A percentile compares a stretch with the other conserved stretches of the same genome.
phyloP scores from a whole-genome alignment of 257 asterid species.

The Cynanchum wilfordii region DNA sequence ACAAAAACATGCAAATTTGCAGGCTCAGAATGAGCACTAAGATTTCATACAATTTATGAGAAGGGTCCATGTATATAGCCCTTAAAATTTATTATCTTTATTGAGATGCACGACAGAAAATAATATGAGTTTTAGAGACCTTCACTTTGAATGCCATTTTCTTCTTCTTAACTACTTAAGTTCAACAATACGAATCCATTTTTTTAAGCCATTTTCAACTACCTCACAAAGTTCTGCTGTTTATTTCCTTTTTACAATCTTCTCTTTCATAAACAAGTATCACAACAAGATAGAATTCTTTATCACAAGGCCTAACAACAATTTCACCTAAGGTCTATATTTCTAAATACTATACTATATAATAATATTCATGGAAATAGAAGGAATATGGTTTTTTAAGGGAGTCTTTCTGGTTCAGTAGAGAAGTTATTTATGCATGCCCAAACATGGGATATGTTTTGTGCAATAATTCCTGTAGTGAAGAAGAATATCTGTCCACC shows the following conservation, averaged over 20 bases:
- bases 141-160: too few relatives aligned
- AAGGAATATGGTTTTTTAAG: neutral
- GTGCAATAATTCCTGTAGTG: neutral
- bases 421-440: neutral
- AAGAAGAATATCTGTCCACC: neutral
- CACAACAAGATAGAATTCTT: neutral
- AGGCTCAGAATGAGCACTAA: neutral
- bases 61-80: neutral
- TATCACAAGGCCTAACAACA: neutral
- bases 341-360: neutral
- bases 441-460: neutral
- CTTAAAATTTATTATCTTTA: too few relatives aligned
- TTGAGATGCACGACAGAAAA: neutral
- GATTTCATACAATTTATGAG: neutral
- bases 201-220: neutral
- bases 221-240: neutral
- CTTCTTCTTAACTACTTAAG: neutral
- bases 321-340: neutral
- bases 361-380: neutral
- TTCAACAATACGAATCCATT: neutral
- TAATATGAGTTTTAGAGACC: neutral
- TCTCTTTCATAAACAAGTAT: neutral
- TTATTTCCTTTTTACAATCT: too few relatives aligned
- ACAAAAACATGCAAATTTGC: slow-evolving; percentile 1
- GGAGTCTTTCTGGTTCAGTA: neutral